phyloP scores from a whole-genome alignment of 2,329 filamentous ascomycete genomes.

The Fusarium sp. region DNA sequence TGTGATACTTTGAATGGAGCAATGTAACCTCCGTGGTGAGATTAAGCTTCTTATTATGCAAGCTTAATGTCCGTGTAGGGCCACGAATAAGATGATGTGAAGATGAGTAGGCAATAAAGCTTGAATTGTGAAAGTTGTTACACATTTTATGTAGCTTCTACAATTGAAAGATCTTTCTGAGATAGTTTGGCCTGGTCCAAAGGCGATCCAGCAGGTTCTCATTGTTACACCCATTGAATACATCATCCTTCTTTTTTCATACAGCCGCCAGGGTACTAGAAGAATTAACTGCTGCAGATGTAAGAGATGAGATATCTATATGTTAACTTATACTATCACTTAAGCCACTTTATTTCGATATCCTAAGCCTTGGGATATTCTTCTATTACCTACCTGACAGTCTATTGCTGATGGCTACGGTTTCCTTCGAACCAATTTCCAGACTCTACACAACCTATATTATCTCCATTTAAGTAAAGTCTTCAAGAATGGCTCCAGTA shows the following conservation, averaged over 20 bases:
- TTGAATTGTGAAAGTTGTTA: not conserved
- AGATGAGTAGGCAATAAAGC: not conserved
- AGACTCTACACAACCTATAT: not conserved
- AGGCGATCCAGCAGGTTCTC: not conserved
- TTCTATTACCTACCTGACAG: not conserved
- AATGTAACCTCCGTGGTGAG: conserved; percentile 10
- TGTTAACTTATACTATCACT: not conserved
- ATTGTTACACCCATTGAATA: not conserved
- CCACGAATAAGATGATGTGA: not conserved
- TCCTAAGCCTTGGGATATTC: not conserved
- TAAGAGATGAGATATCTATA: not conserved
- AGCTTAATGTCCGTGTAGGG: not conserved
- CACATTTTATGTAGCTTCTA: not conserved
- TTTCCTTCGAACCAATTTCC: not conserved
- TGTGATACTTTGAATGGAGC: conserved; percentile 18
- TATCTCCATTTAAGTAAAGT: too few relatives aligned
- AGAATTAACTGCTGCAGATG: not conserved
- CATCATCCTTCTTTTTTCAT: not conserved
- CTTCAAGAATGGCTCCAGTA: too few relatives aligned
- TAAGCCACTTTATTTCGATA: not conserved
- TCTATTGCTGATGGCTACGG: not conserved
- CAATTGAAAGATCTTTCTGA: not conserved
- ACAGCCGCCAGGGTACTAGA: not conserved
- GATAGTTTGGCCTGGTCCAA: not conserved
- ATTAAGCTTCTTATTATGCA: not conserved